Conservation (phyloP, 1,139 yeast genomes). For the Geotrichum candidum region DNA sequence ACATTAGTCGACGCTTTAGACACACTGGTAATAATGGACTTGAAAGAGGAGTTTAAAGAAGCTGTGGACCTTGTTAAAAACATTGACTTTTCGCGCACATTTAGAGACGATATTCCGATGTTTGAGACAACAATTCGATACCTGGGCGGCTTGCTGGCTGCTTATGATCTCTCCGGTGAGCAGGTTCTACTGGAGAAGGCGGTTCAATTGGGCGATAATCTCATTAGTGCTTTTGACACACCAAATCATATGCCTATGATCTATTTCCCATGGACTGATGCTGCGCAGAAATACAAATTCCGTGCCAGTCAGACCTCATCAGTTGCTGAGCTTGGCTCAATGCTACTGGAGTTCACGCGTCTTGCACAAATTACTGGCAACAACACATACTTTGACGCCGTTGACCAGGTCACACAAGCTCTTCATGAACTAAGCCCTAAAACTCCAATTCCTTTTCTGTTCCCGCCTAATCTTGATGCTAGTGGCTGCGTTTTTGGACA, state of each 20-base stretch:
- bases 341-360: constrained; percentile 64
- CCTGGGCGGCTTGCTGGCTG: constrained; percentile 67
- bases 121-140: constrained; percentile 67
- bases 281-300: constrained; percentile 28
- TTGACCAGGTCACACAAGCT: constrained; percentile 41
- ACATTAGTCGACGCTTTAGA: constrained; percentile 64
- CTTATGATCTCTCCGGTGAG: constrained; percentile 54
- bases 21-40: constrained; percentile 58
- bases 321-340: constrained; percentile 62
- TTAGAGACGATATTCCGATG: constrained; percentile 48
- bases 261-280: constrained; percentile 54
- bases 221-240: constrained; percentile 64
- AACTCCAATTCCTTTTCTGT: constrained; percentile 37
- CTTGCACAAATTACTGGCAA: constrained; percentile 64
- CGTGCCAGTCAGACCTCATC: constrained; percentile 39
- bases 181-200: constrained; percentile 49
- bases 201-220: constrained; percentile 56
- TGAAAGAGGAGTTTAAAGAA: constrained; percentile 46
- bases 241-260: constrained; percentile 63
- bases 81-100: constrained; percentile 47
- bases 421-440: constrained; percentile 35
- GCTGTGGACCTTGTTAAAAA: constrained; percentile 48
- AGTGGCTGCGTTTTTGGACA: constrained; percentile 42
- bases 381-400: constrained; percentile 42
- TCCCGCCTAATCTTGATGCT: constrained; percentile 43